These are phyloP conservation scores for Laguncularia racemosa DNA, from an alignment of 345 rosid species.

Conservation along the genomic window DNA sequence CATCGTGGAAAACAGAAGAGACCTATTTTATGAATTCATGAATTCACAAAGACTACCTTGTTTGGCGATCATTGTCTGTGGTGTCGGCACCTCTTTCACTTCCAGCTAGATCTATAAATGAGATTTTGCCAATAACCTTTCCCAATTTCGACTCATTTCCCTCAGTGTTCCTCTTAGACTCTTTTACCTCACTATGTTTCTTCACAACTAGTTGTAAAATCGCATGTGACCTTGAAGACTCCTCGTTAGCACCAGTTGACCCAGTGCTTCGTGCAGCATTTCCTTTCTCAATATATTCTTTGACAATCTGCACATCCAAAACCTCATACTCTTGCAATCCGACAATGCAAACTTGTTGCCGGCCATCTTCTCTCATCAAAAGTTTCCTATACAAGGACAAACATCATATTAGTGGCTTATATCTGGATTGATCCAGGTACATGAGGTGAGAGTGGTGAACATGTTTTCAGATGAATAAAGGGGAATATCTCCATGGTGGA, in stretches of 20 bases:
- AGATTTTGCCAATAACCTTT: constrained; percentile 60
- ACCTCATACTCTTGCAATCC: constrained; percentile 98
- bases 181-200: constrained; percentile 82
- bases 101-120: constrained; percentile 98
- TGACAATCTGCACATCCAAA: constrained; percentile 88
- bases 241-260: constrained; percentile 97
- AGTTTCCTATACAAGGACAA: constrained; percentile 57
- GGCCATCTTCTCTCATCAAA: constrained; percentile 98
- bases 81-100: constrained; percentile 99
- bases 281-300: constrained; percentile 89
- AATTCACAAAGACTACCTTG: constrained; percentile 42
- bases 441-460: not conserved
- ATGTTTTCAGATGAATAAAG: constrained; percentile 1
- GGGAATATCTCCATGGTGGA: not conserved
- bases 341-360: constrained; percentile 97
- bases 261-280: constrained; percentile 94
- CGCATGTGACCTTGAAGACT: constrained; percentile 99
- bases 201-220: constrained; percentile 88
- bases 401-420: constrained; percentile 10
- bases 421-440: not conserved
- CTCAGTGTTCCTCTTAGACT: constrained; percentile 69
- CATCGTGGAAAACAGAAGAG: too few relatives aligned
- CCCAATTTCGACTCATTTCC: constrained; percentile 1
- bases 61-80: constrained; percentile 95
- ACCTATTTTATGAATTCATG: too few relatives aligned